These are phyloP conservation scores for Hericium erinaceus DNA, from an alignment of 768 basidiomycete species.

Conservation along the genomic window DNA sequence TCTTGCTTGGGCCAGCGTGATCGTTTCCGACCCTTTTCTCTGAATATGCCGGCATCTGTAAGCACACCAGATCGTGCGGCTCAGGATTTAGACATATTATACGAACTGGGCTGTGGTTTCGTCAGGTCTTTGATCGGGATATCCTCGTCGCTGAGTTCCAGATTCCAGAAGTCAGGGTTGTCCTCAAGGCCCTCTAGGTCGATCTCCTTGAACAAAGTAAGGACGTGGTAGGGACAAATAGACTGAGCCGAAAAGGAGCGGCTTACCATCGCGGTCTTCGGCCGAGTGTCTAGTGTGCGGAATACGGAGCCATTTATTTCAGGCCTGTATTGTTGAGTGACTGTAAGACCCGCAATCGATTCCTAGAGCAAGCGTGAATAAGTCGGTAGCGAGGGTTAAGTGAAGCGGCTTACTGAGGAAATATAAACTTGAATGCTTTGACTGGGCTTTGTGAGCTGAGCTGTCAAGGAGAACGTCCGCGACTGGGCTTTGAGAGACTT, in stretches of 20 bases:
- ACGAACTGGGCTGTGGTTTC: conserved; percentile 17
- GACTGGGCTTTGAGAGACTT: conserved; percentile 44
- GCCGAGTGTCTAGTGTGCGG: conserved; percentile 65
- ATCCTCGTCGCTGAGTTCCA: conserved; percentile 30
- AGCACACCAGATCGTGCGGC: not conserved
- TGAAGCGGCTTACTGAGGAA: conserved; percentile 42
- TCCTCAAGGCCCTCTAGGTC: conserved; percentile 62
- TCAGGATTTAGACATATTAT: not conserved
- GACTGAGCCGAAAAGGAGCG: not conserved
- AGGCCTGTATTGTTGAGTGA: conserved; percentile 49
- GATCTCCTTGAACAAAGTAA: conserved; percentile 38
- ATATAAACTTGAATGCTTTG: conserved; percentile 31
- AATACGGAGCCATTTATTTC: conserved; percentile 42
- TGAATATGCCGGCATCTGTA: not conserved
- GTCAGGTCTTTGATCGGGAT: conserved; percentile 28
- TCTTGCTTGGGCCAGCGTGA: not conserved
- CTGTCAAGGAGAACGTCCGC: conserved; percentile 53
- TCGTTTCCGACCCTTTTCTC: not conserved
- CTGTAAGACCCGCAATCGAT: conserved; percentile 56
- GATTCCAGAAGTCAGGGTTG: conserved; percentile 56
- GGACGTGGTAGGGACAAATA: not conserved
- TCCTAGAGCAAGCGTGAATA: conserved; percentile 35
- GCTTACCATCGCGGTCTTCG: conserved; percentile 48
- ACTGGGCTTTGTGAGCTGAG: conserved; percentile 63
- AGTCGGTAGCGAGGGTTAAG: conserved; percentile 3